phyloP scores from a whole-genome alignment of 192 early-diverging fungal genomes.

The Haplosporangium gracile region DNA sequence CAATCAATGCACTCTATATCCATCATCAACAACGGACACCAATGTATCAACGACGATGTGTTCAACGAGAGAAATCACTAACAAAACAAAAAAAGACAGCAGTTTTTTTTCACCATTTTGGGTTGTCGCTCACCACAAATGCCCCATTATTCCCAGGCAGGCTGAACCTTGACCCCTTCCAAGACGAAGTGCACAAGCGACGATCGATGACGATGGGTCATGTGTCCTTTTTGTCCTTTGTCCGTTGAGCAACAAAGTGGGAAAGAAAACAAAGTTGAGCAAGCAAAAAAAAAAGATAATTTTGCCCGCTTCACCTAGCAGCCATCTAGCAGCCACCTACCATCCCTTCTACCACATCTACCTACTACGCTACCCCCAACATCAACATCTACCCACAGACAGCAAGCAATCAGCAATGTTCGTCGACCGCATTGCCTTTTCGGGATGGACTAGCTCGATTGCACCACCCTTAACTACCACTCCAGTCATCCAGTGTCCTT shows the following conservation, averaged over 20 bases:
- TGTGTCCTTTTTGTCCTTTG: background rate
- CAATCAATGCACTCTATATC: too few relatives aligned
- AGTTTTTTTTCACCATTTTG: background rate
- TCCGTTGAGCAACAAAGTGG: background rate
- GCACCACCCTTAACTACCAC: background rate
- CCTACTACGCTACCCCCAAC: too few relatives aligned
- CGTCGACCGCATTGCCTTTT: constrained; percentile 5
- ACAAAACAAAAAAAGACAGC: background rate
- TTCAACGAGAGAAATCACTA: background rate
- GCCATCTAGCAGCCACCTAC: too few relatives aligned
- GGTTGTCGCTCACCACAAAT: background rate
- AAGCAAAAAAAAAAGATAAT: background rate
- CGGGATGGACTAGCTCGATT: background rate
- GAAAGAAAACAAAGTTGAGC: background rate
- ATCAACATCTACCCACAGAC: too few relatives aligned
- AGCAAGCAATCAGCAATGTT: background rate
- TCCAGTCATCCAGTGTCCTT: background rate
- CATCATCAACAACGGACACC: too few relatives aligned
- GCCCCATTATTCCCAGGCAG: background rate
- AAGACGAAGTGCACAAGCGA: background rate
- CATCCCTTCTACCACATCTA: too few relatives aligned
- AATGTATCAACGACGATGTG: too few relatives aligned
- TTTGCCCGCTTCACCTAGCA: background rate
- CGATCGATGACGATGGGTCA: background rate
- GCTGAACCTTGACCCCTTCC: background rate